Conservation (phyloP, 495 filamentous ascomycete species). For the Sporormia fimetaria region DNA sequence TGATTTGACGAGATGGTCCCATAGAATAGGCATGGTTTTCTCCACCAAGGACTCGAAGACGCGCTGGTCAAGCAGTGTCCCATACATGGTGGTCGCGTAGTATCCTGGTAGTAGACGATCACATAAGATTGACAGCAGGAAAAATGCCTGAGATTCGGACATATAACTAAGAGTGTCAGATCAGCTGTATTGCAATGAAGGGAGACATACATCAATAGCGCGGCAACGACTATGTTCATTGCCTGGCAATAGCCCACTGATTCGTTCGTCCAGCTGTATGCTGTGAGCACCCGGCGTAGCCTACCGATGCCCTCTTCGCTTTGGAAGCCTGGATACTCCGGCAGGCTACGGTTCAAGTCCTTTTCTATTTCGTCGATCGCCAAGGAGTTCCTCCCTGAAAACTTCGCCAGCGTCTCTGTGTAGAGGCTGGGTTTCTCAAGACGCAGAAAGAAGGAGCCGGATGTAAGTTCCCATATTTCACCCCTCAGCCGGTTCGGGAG, state of each 20-base stretch:
- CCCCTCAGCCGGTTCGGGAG: conserved; percentile 86
- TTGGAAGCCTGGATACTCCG: conserved; percentile 95
- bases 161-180: conserved; percentile 54
- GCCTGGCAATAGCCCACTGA: conserved; percentile 97
- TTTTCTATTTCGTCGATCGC: conserved; percentile 99
- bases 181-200: conserved; percentile 3
- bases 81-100: conserved; percentile 98
- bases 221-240: conserved; percentile 98
- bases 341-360: conserved; percentile 87
- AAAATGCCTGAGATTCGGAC: conserved; percentile 94
- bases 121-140: conserved; percentile 80
- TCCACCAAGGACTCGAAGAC: conserved; percentile 96
- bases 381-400: conserved; percentile 69
- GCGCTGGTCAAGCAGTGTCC: conserved; percentile 87
- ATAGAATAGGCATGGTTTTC: conserved; percentile 96
- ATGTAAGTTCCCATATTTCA: conserved; percentile 91
- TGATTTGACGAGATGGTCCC: conserved; percentile 89
- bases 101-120: conserved; percentile 90
- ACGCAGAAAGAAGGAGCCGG: conserved; percentile 77
- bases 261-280: conserved; percentile 91
- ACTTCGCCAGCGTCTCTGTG: conserved; percentile 69
- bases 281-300: conserved; percentile 77
- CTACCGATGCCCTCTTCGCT: conserved; percentile 90
- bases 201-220: conserved; percentile 62
- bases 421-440: conserved; percentile 78